These are phyloP conservation scores for Naganishia friedmannii DNA, from an alignment of 768 basidiomycete genomes.

Conservation along the genomic window DNA sequence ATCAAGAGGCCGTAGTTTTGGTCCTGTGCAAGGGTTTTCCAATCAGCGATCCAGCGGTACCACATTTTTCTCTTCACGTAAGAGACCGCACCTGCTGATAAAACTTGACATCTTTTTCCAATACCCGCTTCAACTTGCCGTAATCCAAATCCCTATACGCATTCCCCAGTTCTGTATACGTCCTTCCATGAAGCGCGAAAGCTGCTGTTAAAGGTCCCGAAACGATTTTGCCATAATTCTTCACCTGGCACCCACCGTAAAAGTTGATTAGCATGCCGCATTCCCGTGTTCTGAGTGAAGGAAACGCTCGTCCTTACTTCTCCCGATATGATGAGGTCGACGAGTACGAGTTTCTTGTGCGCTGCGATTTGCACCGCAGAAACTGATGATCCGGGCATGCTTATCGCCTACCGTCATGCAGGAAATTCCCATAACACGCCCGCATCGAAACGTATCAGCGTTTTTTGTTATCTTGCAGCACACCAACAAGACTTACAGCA, in stretches of 20 bases:
- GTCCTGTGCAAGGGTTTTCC: slow-evolving; percentile 11
- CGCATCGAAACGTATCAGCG: not conserved
- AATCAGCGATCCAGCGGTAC: not conserved
- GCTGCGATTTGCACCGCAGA: slow-evolving; percentile 28
- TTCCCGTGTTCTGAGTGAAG: no score
- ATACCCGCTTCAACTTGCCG: slow-evolving; percentile 5
- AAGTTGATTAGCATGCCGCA: no score
- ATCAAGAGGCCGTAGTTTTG: slow-evolving; percentile 13
- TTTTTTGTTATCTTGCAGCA: not conserved
- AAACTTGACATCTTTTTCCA: not conserved
- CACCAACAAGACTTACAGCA: slow-evolving; percentile 11
- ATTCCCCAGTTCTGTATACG: slow-evolving; percentile 10
- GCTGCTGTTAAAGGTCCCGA: not conserved
- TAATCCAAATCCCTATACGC: slow-evolving; percentile 22
- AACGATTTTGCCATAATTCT: slow-evolving; percentile 20
- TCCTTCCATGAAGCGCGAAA: slow-evolving; percentile 9
- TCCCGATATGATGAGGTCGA: slow-evolving; percentile 27
- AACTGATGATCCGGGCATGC: slow-evolving; percentile 6
- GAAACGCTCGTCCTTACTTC: slow-evolving; percentile 14
- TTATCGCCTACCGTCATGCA: slow-evolving; percentile 19
- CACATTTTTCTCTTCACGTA: not conserved
- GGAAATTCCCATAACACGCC: not conserved
- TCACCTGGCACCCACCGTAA: not conserved
- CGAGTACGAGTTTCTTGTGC: slow-evolving; percentile 29
- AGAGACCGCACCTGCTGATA: slow-evolving; percentile 7